These are phyloP conservation scores for Nigrograna mackinnonii DNA, from an alignment of 2,329 filamentous ascomycete species.

Conservation along the genomic window DNA sequence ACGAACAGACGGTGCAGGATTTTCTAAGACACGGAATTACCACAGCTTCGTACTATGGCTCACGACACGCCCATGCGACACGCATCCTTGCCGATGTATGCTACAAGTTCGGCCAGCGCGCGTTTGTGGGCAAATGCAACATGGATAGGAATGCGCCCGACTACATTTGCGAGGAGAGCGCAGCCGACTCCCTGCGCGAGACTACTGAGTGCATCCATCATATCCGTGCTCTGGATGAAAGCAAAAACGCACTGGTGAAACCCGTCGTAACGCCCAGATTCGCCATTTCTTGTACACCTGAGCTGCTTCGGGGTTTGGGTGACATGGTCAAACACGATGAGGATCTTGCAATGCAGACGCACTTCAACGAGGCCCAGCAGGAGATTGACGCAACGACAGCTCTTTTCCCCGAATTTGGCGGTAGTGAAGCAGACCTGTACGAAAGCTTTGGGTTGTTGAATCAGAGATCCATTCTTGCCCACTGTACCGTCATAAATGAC, in stretches of 20 bases:
- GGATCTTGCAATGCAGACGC: slow-evolving; percentile 64
- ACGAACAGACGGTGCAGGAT: neutral
- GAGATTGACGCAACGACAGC: slow-evolving; percentile 60
- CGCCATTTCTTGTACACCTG: slow-evolving; percentile 62
- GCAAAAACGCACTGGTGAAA: slow-evolving; percentile 19
- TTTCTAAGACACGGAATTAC: neutral
- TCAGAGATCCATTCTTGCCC: slow-evolving; percentile 63
- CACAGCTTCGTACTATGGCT: slow-evolving; percentile 26
- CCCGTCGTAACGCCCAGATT: slow-evolving; percentile 52
- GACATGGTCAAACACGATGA: slow-evolving; percentile 52
- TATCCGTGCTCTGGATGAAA: neutral
- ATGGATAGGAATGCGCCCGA: slow-evolving; percentile 56
- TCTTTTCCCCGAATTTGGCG: slow-evolving; percentile 58
- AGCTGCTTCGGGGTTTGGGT: slow-evolving; percentile 61
- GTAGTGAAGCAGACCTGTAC: slow-evolving; percentile 64
- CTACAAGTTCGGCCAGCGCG: slow-evolving; percentile 58
- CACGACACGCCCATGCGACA: slow-evolving; percentile 60
- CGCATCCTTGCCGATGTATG: slow-evolving; percentile 61
- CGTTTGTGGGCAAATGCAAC: slow-evolving; percentile 66
- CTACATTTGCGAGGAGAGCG: slow-evolving; percentile 29
- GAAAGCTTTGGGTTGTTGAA: slow-evolving; percentile 58
- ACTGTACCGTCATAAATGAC: slow-evolving; percentile 66
- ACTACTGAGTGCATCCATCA: neutral
- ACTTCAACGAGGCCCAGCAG: slow-evolving; percentile 67
- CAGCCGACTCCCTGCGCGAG: slow-evolving; percentile 4